Conservation (phyloP, 2,329 filamentous ascomycete genomes). For the Cladosporium oxysporum region DNA sequence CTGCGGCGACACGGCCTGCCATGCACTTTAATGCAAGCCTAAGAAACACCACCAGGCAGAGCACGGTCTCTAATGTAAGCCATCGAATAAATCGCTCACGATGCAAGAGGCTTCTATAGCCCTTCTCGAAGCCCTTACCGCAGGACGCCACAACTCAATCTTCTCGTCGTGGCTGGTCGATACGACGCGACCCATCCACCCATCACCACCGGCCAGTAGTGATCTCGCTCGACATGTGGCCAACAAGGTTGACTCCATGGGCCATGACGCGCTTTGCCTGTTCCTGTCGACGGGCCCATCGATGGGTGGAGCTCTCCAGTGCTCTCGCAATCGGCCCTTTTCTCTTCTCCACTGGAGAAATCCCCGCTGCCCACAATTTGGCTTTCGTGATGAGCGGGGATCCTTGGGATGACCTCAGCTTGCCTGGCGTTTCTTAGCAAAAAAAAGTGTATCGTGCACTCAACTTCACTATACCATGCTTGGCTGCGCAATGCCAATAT, state of each 20-base stretch:
- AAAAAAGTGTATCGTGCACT: slow-evolving; percentile 17
- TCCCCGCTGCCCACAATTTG: neutral
- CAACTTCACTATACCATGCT: neutral
- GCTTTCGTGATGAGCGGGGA: slow-evolving; percentile 12
- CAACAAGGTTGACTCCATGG: neutral
- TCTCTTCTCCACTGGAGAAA: slow-evolving; percentile 7
- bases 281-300: slow-evolving; percentile 3
- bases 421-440: neutral
- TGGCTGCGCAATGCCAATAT: slow-evolving; percentile 16
- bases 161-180: neutral
- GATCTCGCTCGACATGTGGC: neutral
- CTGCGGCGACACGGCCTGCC: slow-evolving; percentile 18
- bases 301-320: slow-evolving; percentile 4
- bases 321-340: slow-evolving; percentile 12
- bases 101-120: slow-evolving; percentile 10
- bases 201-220: neutral
- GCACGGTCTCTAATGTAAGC: slow-evolving; percentile 3
- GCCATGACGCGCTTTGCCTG: neutral
- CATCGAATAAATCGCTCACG: slow-evolving; percentile 7
- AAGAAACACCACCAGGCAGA: slow-evolving; percentile 2
- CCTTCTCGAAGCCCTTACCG: slow-evolving; percentile 8
- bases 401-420: slow-evolving; percentile 17
- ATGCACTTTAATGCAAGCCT: slow-evolving; percentile 11
- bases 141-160: slow-evolving; percentile 7
- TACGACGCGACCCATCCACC: neutral